A percentile compares a stretch with the other conserved stretches of the same genome.
Conservation (phyloP, 345 rosid genomes). For the Raphanus raphanistrum region DNA sequence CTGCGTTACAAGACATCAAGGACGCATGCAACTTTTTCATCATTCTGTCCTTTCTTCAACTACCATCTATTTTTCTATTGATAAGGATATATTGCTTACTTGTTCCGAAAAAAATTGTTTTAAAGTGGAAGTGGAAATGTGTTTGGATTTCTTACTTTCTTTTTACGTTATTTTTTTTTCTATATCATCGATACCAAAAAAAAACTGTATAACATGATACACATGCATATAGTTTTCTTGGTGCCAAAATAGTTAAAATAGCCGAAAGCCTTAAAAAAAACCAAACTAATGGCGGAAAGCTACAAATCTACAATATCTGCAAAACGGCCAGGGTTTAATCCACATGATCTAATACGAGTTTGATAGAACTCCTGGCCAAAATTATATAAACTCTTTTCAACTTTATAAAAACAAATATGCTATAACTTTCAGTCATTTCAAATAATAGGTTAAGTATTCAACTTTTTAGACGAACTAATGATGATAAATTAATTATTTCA, state of each 20-base stretch:
- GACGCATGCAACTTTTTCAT: conserved; percentile 47
- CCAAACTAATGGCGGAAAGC: too few relatives aligned
- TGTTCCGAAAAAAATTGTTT: conserved; percentile 9
- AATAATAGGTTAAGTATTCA: too few relatives aligned
- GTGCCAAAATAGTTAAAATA: neutral
- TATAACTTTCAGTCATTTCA: too few relatives aligned
- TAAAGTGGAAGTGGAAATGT: neutral
- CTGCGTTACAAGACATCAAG: conserved; percentile 44
- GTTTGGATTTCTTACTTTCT: neutral
- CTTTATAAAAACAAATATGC: too few relatives aligned
- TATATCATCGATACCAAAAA: neutral
- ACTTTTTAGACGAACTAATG: neutral
- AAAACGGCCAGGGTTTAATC: neutral
- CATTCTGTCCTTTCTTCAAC: conserved; percentile 45
- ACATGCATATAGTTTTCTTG: neutral
- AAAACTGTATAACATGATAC: neutral
- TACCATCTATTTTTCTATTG: conserved; percentile 20
- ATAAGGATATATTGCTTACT: neutral
- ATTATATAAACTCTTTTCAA: neutral
- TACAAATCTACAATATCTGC: neutral
- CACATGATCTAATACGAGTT: neutral
- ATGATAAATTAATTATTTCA: neutral
- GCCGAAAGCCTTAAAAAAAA: too few relatives aligned
- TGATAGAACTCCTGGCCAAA: neutral
- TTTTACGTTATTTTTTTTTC: neutral